Base-by-base conservation (phyloP, 306 rosid genomes). In the Rosa lucieae region DNA sequence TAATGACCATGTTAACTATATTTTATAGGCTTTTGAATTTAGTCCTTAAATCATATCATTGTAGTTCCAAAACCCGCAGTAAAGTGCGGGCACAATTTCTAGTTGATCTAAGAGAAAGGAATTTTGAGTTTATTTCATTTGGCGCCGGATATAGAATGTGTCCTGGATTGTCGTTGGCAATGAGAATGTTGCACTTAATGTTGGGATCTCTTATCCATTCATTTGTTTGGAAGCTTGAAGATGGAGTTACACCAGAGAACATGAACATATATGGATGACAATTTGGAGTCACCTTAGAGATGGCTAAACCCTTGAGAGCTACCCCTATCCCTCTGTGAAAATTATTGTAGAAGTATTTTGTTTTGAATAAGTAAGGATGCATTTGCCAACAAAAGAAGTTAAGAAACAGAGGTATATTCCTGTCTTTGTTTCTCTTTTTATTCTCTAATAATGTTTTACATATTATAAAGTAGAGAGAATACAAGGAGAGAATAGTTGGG, bases 141-240 rank as follows among this genome's bases (percentile, higher is more conserved):
- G 90, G 92, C 0, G 75, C 70, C 2, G 91, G 94, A 0, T 5
- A 86, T 18, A 70, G 89, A 70, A 75, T 83, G 35, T 83, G 93
- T 42, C 91, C 89, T 0, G 87, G 89, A 0, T 73, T 82, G 6
- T 89, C 87, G 0, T 77, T 90, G n/a, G 92, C 92, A 0, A 51
- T 83, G 3, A 81, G 90, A 10, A 83, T 90, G 87, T n/a, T 88
- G 74, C 80, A 82, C 65, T 61, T 81, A 66, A 84, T 88, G 89
- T 52, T 90, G 77, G 94, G 89, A 6, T 85, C 89, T 0, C 71
- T 91, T 2, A 29, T 89, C 29, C 87, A 89, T 75, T 77, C 56
- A 4, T 89, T 89, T 83, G 89, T 87, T 74, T 92, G 94, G 97
- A 86, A 84, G 71, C 91, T 89, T 70, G 90, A 82, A 37, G 79